Percentiles rank a stretch among this genome's conserved stretches.
Evolutionary conservation across 345 rosid genomes (phyloP).

Genomic region (Aquilaria yunnanensis): DNA sequence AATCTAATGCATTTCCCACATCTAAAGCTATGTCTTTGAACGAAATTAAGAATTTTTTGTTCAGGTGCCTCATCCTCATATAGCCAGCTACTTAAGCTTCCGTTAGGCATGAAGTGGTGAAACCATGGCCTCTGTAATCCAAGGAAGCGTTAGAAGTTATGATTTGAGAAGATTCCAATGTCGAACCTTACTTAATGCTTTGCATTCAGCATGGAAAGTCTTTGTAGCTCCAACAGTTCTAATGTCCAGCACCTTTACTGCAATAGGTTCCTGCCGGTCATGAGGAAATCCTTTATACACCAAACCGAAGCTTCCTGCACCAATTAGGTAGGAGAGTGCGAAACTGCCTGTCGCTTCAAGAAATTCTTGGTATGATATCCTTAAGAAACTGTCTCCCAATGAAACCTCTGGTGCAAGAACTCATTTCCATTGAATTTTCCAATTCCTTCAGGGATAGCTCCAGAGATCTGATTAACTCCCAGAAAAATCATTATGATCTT

Average conservation of each 20-base stretch:
- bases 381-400: not conserved
- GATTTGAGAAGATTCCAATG: conserved; percentile 24
- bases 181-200: conserved; percentile 16
- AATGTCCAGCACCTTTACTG: conserved; percentile 25
- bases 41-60: not conserved
- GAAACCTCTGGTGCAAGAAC: not conserved
- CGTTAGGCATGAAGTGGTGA: conserved; percentile 24
- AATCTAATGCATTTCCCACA: conserved; percentile 22
- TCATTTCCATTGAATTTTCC: not conserved
- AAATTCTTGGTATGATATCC: conserved; percentile 19
- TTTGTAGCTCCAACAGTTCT: conserved; percentile 12
- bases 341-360: conserved; percentile 22
- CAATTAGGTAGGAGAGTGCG: conserved; percentile 17
- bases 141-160: conserved; percentile 22
- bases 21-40: conserved; percentile 16
- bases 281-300: conserved; percentile 23
- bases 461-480: not conserved
- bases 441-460: conserved; percentile 5
- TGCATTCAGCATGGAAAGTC: conserved; percentile 26
- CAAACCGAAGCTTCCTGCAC: conserved; percentile 19
- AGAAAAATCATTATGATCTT: not conserved
- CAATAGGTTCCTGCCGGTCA: not conserved
- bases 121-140: conserved; percentile 16
- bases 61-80: not conserved
- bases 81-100: conserved; percentile 4